Percentiles rank a stretch among this genome's conserved stretches.
Evolutionary conservation across 116 monocot species (phyloP).

Genomic region (Zostera marina): DNA sequence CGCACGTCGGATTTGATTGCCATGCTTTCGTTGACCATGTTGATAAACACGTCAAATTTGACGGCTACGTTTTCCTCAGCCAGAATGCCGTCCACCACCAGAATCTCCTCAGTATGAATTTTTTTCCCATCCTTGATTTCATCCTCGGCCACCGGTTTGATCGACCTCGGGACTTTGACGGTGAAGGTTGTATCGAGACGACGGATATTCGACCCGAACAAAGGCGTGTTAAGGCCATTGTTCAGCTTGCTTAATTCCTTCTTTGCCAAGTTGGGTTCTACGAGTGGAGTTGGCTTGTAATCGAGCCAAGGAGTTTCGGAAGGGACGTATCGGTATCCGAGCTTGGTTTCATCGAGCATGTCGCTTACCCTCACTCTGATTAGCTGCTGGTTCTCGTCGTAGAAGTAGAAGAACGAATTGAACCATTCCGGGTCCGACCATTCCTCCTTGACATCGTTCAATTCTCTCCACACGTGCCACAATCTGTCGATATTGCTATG

Average conservation of each 20-base stretch:
- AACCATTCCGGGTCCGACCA: constrained; percentile 18
- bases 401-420: constrained; percentile 23
- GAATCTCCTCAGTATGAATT: constrained; percentile 7
- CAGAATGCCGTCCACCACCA: constrained; percentile 16
- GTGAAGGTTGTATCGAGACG: constrained; percentile 1
- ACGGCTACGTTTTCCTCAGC: constrained; percentile 1
- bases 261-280: constrained; percentile 1
- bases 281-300: constrained; percentile 9
- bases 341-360: constrained; percentile 9
- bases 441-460: constrained; percentile 2
- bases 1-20: constrained; percentile 4
- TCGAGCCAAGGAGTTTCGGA: constrained; percentile 11
- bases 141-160: too few species aligned
- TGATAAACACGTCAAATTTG: constrained; percentile 18
- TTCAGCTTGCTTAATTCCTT: background rate
- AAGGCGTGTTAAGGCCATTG: background rate
- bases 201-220: constrained; percentile 5
- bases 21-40: constrained; percentile 6
- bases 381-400: constrained; percentile 23
- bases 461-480: constrained; percentile 29
- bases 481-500: constrained; percentile 38
- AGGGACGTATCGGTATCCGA: constrained; percentile 12
- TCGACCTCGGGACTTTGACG: constrained; percentile 3
- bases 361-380: constrained; percentile 23
- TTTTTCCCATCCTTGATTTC: background rate